Base-by-base conservation (phyloP, 2,329 filamentous ascomycete species). In the Alternaria triticina region DNA sequence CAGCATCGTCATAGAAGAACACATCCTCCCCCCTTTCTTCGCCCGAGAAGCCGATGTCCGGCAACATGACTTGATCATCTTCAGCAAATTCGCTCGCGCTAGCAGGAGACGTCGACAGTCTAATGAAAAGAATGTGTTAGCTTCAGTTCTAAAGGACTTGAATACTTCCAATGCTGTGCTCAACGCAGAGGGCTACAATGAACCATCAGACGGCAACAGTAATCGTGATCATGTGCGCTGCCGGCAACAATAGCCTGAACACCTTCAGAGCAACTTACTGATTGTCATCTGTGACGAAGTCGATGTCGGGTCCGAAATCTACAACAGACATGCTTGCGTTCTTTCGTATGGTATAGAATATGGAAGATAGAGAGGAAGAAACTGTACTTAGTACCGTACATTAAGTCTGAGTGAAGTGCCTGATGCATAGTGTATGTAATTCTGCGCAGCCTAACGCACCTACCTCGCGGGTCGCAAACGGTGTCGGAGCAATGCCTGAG, bases 61-160 rank as follows among this genome's bases (percentile, higher is more conserved):
- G 36, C 6, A 17, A 0, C 3, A 10, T 17, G 36, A 40, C n/a
- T 17, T 40, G 15, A 0, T 40, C n/a, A 40, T 40, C 36, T 17
- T 40, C 15, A 17, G 36, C n/a, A 15, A 40, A 17, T 17, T 17
- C 36, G 15, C n/a, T 11, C 15, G 15, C 36, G 9, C 36, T 17
- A 0, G n/a, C 1, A 6, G 15, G n/a, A 17, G 36, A 40, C 4
- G n/a, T 1, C 4, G 1, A 17, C 2, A 40, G 15, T 9, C 36
- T 40, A 6, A 40, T 0, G 11, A 17, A 1, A 17, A 2, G n/a
- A 40, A n/a, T 5, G 3, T 11, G n/a, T 40, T 17, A 17, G 9
- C 36, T 2, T 11, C 36, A n/a, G 36, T 17, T 17, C 36, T 17
- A 17, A 1, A 11, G 6, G 0, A 11, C 8, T 6, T 3, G 0